Base-by-base conservation (phyloP, 495 filamentous ascomycete genomes). In the Tuber microsphaerosporum region DNA sequence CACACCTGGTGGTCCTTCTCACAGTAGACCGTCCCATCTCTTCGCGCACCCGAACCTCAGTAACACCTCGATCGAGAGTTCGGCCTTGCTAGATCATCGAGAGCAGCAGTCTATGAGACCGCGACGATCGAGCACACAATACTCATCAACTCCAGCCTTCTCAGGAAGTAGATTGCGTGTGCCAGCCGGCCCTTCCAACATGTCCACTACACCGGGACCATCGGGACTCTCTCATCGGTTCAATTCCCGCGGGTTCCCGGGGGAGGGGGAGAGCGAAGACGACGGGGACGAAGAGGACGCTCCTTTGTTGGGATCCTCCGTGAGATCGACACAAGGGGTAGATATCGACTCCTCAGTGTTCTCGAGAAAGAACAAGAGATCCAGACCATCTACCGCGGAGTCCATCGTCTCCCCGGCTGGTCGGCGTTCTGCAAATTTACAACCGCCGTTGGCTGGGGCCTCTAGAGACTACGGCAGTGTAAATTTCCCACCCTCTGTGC, bases 401-500 rank as follows among this genome's bases (percentile, higher is more conserved):
- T 79, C 77, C 9, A 20, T 31, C 10, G 31, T 16, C 26, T 14
- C 56, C 26, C 56, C 56, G 6, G 12, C 26, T 34, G 56, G 5
- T 17, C 56, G 56, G 16, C 56, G 56, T 65, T 65, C 56, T 31
- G 56, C 26, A 17, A 34, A 34, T 65, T 65, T 65, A 8, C 56
- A 34, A 34, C 56, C 56, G 69, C 74, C 72, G 26, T 56, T 75
- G 19, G 71, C 14, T 3, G 26, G 46, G n/a, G 74, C 73, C 37
- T 2, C 65, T 22, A 75, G 74, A 8, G 78, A 75, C 20, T 83
- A 83, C 65, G 81, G 81, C 8, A 74, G 81, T 43, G 88, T 98
- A 75, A 99, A 99, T 81, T 97, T 97, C 80, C 95, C 95, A n/a
- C 95, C 95, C 1, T 98, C 95, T 0, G 89, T 97, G 31, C 95